Evolutionary conservation across 2,329 filamentous ascomycete genomes (phyloP).

Genomic region (Ceratocystis smalleyi): DNA sequence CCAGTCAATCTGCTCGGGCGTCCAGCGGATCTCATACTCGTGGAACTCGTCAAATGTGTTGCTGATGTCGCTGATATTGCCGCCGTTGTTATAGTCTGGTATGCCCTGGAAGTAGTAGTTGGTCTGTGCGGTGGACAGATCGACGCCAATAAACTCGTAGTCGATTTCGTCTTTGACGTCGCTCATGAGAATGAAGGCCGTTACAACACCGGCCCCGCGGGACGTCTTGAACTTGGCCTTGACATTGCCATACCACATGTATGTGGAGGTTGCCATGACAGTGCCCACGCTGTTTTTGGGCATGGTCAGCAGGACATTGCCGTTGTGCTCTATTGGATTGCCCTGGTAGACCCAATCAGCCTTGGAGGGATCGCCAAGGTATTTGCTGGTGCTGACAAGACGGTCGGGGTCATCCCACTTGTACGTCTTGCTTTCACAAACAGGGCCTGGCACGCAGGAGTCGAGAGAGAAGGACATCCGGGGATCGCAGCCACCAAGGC

Average conservation of each 20-base stretch:
- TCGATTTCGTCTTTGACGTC: slow-evolving; percentile 98
- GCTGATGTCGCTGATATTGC: slow-evolving; percentile 46
- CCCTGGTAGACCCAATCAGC: slow-evolving; percentile 85
- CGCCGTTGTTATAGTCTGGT: slow-evolving; percentile 63
- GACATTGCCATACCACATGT: slow-evolving; percentile 96
- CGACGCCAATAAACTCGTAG: slow-evolving; percentile 80
- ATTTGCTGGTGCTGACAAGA: slow-evolving; percentile 58
- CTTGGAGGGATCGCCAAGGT: slow-evolving; percentile 66
- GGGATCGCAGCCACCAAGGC: slow-evolving; percentile 87
- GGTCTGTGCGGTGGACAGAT: slow-evolving; percentile 65
- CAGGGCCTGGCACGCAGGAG: slow-evolving; percentile 69
- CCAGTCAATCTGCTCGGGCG: slow-evolving; percentile 74
- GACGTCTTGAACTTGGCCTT: slow-evolving; percentile 72
- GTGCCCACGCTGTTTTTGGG: slow-evolving; percentile 71
- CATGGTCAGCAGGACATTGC: slow-evolving; percentile 76
- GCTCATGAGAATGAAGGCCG: slow-evolving; percentile 86
- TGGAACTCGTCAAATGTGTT: slow-evolving; percentile 69
- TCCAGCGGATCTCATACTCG: slow-evolving; percentile 88
- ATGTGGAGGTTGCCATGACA: slow-evolving; percentile 64
- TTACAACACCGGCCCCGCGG: slow-evolving; percentile 78
- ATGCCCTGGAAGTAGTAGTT: slow-evolving; percentile 97
- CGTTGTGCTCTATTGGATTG: slow-evolving; percentile 49
- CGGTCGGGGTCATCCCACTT: slow-evolving; percentile 57
- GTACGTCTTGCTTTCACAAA: slow-evolving; percentile 62
- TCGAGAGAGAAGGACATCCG: slow-evolving; percentile 68